Evolutionary conservation across 805 yeast species (phyloP), one percentile per base, ranked within the genome.

Genomic region (Yarrowia sp.): DNA sequence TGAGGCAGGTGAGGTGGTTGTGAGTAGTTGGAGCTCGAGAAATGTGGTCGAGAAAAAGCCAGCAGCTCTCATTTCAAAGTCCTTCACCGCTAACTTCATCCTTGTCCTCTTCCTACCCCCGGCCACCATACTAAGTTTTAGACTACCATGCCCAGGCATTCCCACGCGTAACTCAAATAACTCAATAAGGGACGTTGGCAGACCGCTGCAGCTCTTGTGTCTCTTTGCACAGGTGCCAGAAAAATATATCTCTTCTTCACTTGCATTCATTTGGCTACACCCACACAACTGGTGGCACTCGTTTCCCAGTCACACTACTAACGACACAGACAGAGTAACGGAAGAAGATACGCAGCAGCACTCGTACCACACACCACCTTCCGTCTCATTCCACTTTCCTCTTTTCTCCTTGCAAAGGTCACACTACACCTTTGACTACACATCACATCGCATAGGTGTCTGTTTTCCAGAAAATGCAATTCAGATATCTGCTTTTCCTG

Each of bases 111-210:
- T 26, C 32, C 32, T 26, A 26, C 32, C 32, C 32, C 32, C 32
- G 32, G 4, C 32, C 7, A 26, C 32, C 32, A 26, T 26, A 26
- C 12, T 38, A 26, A 14, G 53, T 49, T 49, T 40, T 26, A 41
- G 38, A 56, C 63, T 41, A 56, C 63, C 38, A 56, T 56, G 63
- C 48, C 63, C 40, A 56, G 63, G 63, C 63, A 56, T 56, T 56
- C 63, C 63, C 63, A 56, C 63, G 63, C 63, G 63, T 56, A 56
- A 56, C 63, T 26, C 63, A 56, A 53, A 56, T 41, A 56, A 41
- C 48, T 42, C 63, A 40, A 40, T 53, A 38, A 14, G 58, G 52
- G 38, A 52, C 43, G 58, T 52, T 52, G 14, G 43, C 58, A 36
- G 43, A 36, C 58, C 42, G 43, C 58, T 56, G 63, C 63, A 56